Conservation (phyloP, 306 rosid species). For the Potentilla sterilis region DNA sequence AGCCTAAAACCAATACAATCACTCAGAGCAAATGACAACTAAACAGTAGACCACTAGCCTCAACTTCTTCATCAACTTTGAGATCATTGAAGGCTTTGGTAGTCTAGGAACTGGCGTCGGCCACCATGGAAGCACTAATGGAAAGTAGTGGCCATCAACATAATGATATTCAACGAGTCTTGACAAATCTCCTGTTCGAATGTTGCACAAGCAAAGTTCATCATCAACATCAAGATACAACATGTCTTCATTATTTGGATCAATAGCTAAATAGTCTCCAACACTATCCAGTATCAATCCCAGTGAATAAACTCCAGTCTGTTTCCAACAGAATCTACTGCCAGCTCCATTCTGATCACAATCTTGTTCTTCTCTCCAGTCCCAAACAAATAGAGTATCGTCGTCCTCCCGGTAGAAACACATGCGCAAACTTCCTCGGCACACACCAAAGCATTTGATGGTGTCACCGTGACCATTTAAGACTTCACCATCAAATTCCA, state of each 20-base stretch:
- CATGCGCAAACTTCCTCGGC: background rate
- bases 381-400: background rate
- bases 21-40: background rate
- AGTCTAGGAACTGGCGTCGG: background rate
- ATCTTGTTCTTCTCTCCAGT: background rate
- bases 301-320: background rate
- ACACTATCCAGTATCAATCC: background rate
- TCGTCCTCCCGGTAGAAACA: background rate
- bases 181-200: background rate
- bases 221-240: background rate
- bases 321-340: background rate
- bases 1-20: background rate
- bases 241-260: background rate
- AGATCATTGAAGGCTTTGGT: background rate
- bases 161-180: background rate
- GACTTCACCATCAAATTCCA: background rate
- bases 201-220: background rate
- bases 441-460: background rate
- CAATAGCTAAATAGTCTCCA: background rate
- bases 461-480: background rate
- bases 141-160: background rate
- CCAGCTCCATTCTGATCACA: background rate
- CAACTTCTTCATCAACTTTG: background rate
- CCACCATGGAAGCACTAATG: background rate
- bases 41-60: background rate